A percentile compares a stretch with the other conserved stretches of the same genome.
phyloP scores from a whole-genome alignment of 306 rosid genomes.

The Ochetophila trinervis region DNA sequence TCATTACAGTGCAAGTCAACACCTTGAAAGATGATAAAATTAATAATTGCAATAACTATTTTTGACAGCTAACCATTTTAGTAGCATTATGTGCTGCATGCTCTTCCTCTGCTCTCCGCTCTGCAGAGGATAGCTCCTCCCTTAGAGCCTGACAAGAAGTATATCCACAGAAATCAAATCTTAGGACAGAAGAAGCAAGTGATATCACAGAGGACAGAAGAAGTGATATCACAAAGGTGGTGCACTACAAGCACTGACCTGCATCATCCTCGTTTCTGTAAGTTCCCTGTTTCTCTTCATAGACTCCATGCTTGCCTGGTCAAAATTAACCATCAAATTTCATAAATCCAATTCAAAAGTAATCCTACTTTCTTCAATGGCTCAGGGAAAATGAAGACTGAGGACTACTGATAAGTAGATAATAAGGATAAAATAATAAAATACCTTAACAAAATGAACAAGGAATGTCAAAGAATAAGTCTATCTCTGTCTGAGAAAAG shows the following conservation, averaged over 20 bases:
- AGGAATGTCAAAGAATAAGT: neutral
- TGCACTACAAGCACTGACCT: conserved; percentile 43
- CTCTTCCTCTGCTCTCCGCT: conserved; percentile 98
- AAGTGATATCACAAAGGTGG: conserved; percentile 10
- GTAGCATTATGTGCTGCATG: conserved; percentile 85
- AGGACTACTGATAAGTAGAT: neutral
- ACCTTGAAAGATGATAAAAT: conserved; percentile 13
- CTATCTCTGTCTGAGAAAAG: neutral
- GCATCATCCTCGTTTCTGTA: conserved; percentile 98
- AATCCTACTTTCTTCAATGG: conserved; percentile 4
- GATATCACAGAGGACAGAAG: conserved; percentile 9
- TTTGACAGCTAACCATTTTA: conserved; percentile 64
- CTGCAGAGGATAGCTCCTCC: conserved; percentile 90
- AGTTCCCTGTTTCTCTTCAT: conserved; percentile 92
- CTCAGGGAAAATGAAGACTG: neutral
- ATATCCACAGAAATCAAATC: conserved; percentile 18
- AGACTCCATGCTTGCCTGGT: conserved; percentile 90
- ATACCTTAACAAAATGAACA: neutral
- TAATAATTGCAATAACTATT: conserved; percentile 13
- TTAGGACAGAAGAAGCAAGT: conserved; percentile 13
- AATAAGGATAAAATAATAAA: neutral
- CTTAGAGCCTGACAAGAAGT: conserved; percentile 60
- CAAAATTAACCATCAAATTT: conserved; percentile 24
- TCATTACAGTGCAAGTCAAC: conserved; percentile 21
- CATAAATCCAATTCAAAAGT: conserved; percentile 16